These are phyloP conservation scores for Atalantia buxifolia DNA, from an alignment of 345 rosid species.

Conservation along the genomic window DNA sequence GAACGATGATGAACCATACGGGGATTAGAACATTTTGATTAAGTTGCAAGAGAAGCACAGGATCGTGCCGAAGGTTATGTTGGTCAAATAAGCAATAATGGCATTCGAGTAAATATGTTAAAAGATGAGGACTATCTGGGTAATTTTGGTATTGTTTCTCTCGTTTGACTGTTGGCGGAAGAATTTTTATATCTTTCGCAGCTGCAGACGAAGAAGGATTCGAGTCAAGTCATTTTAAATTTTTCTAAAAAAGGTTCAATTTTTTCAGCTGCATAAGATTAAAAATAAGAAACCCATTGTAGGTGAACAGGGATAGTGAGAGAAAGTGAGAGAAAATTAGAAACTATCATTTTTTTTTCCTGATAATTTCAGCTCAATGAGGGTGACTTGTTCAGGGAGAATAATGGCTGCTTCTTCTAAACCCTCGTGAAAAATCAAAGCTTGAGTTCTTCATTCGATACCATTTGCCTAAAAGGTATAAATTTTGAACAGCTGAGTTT, in stretches of 20 bases:
- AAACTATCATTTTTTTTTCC: background rate
- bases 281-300: background rate
- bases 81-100: background rate
- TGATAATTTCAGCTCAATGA: background rate
- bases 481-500: background rate
- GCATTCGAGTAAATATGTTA: background rate
- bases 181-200: background rate
- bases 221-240: background rate
- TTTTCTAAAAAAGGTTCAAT: background rate
- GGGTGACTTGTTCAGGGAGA: background rate
- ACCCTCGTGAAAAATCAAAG: background rate
- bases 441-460: background rate
- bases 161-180: background rate
- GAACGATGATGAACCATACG: background rate
- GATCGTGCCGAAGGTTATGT: background rate
- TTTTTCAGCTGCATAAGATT: background rate
- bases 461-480: conserved; percentile 9
- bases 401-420: conserved; percentile 8
- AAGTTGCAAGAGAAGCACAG: background rate
- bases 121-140: background rate
- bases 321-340: conserved; percentile 3
- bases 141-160: background rate
- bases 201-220: background rate
- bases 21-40: background rate
- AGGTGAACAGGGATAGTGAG: background rate